Base-by-base conservation (phyloP, 164 flowering plant species). In the Stephania japonica region DNA sequence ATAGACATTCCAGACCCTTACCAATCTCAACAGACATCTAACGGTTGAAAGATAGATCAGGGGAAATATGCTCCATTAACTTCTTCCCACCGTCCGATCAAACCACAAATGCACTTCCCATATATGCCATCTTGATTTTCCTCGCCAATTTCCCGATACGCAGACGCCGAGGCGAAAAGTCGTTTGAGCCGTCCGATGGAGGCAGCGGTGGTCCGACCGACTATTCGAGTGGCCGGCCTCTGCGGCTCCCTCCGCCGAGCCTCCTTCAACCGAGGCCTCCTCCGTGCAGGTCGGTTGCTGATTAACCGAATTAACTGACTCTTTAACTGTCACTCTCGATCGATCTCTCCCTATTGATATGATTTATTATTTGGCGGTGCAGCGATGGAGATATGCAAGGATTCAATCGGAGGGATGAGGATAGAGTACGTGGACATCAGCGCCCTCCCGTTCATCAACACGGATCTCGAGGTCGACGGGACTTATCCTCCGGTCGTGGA, bases 221-320 rank as follows among this genome's bases (percentile, higher is more conserved):
- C 75, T 41, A 84, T 93, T 75, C 89, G 87, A 75, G 88, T 90
- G 1, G 95, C 82, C 4, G 96, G 91, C 18, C 73, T 93, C 25
- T 88, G 91, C 69, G 97, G 98, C 9, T 93, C 97, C 65, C 91
- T 91, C 43, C 94, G 96, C 65, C 82, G 85, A 78, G 90, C 77
- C 65, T 94, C 98, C 67, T 89, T 24, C 86, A 80, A 92, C 70
- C 86, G 87, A 0, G 91, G 93, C 80, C 89, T 94, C 79, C 3
- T 94, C 77, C 91, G 86, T 47, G 67, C 94, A 6, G 98, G 98
- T 94, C 38, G 38, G 38, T 32, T 32, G 4, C 3, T 32, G 38
- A 32, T 32, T 32, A 32, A 32, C 38, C 38, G 38, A 32, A 32
- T 32, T 32, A 32, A 32, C 38, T 32, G 4, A 32, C 38, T 32